Evolutionary conservation across 805 yeast genomes (phyloP).

Genomic region (Wickerhamiella kurtzmanii): DNA sequence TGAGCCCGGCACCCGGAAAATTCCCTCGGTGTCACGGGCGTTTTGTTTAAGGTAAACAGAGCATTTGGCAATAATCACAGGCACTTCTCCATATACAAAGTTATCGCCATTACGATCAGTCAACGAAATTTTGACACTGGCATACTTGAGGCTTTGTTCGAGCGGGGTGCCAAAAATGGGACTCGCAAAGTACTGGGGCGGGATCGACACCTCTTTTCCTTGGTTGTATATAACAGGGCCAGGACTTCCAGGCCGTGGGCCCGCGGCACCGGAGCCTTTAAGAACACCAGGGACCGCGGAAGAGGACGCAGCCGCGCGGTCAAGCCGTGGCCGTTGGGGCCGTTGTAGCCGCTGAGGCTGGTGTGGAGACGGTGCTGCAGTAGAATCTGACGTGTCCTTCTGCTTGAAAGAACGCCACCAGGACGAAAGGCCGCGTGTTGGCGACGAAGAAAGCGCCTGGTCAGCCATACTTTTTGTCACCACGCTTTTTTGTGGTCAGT

Average conservation of each 20-base stretch:
- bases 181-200: conserved; percentile 14
- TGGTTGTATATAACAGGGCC: conserved; percentile 9
- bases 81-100: conserved; percentile 75
- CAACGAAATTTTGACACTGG: conserved; percentile 63
- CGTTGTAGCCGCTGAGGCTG: neutral
- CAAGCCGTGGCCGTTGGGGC: conserved; percentile 10
- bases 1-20: conserved; percentile 86
- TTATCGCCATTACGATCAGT: conserved; percentile 40
- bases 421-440: conserved; percentile 23
- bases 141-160: conserved; percentile 53
- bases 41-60: conserved; percentile 72
- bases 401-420: conserved; percentile 34
- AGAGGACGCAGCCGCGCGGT: conserved; percentile 24
- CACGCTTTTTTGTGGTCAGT: too few relatives aligned
- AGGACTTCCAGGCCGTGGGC: conserved; percentile 4
- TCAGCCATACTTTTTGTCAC: conserved; percentile 10
- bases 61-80: conserved; percentile 90
- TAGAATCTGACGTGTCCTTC: conserved; percentile 3
- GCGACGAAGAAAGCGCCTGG: conserved; percentile 15
- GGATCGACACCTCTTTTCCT: conserved; percentile 11
- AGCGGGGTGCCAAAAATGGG: conserved; percentile 73
- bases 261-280: neutral
- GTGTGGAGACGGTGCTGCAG: conserved; percentile 2
- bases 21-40: conserved; percentile 66
- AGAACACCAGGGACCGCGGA: conserved; percentile 25